Percentiles rank a stretch among this genome's conserved stretches.
Evolutionary conservation across 2,329 filamentous ascomycete species (phyloP).

Genomic region (Chrysoporthe deuterocubensis): DNA sequence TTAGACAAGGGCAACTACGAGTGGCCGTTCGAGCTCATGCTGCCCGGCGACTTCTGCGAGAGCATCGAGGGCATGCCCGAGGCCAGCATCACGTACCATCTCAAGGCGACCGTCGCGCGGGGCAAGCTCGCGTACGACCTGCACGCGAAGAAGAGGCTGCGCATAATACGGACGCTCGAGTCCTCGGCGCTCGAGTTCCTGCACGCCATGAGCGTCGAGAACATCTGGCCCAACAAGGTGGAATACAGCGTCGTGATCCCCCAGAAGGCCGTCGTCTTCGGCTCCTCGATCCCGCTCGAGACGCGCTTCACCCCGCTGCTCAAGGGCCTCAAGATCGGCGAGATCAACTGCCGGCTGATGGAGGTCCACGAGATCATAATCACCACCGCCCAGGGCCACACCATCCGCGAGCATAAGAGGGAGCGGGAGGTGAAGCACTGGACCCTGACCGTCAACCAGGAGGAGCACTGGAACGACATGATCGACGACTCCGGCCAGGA

Average conservation of each 20-base stretch:
- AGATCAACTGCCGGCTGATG: slow-evolving; percentile 77
- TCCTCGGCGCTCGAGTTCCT: slow-evolving; percentile 76
- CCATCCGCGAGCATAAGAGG: slow-evolving; percentile 61
- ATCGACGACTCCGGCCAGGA: slow-evolving; percentile 70
- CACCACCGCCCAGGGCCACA: slow-evolving; percentile 49
- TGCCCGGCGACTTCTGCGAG: slow-evolving; percentile 77
- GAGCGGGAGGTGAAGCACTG: slow-evolving; percentile 67
- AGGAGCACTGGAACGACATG: slow-evolving; percentile 70
- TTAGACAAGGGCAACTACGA: slow-evolving; percentile 79
- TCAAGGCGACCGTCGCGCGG: slow-evolving; percentile 87
- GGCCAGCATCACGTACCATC: slow-evolving; percentile 84
- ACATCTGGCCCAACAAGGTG: slow-evolving; percentile 97
- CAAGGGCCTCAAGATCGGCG: slow-evolving; percentile 86
- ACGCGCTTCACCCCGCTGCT: slow-evolving; percentile 87
- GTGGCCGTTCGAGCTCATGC: slow-evolving; percentile 75
- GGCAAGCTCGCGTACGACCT: slow-evolving; percentile 90
- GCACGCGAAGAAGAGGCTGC: slow-evolving; percentile 75
- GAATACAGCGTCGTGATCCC: slow-evolving; percentile 94
- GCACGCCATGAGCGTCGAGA: slow-evolving; percentile 94
- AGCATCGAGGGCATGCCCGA: slow-evolving; percentile 88
- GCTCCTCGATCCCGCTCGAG: slow-evolving; percentile 81
- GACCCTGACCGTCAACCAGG: slow-evolving; percentile 57
- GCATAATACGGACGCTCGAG: slow-evolving; percentile 78
- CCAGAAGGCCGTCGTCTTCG: slow-evolving; percentile 92
- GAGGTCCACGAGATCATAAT: slow-evolving; percentile 74